These are phyloP conservation scores for Parachaetomium inaequale DNA, from an alignment of 495 filamentous ascomycete genomes.

Conservation along the genomic window DNA sequence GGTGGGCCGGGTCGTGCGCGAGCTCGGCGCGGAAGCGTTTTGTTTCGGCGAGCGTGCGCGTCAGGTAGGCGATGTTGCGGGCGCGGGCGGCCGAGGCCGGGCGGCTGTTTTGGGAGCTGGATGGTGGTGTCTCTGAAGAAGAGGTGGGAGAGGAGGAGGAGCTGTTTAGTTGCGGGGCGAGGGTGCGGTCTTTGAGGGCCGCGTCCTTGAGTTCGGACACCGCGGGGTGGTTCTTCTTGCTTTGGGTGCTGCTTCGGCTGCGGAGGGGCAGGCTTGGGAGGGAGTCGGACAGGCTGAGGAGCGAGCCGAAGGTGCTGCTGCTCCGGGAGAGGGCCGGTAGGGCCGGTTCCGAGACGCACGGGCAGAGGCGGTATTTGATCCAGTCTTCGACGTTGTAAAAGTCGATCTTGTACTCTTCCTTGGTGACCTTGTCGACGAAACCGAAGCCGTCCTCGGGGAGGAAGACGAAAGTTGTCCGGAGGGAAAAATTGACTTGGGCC, in stretches of 20 bases:
- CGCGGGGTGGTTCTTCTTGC: constrained; percentile 14
- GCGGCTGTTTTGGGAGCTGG: constrained; percentile 7
- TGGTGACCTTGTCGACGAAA: constrained; percentile 79
- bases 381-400: constrained; percentile 80
- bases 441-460: constrained; percentile 85
- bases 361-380: constrained; percentile 74
- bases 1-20: constrained; percentile 54
- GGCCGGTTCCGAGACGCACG: constrained; percentile 62
- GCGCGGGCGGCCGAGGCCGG: constrained; percentile 16
- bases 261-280: constrained; percentile 32
- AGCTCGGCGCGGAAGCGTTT: constrained; percentile 73
- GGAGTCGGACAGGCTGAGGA: constrained; percentile 40
- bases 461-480: constrained; percentile 80
- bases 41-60: constrained; percentile 67
- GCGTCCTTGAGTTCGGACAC: constrained; percentile 24
- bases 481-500: constrained; percentile 90
- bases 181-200: constrained; percentile 40
- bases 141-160: constrained; percentile 38
- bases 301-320: constrained; percentile 36
- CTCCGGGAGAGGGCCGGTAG: constrained; percentile 46
- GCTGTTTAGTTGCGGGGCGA: constrained; percentile 48
- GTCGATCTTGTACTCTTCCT: constrained; percentile 76
- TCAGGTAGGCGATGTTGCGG: constrained; percentile 63
- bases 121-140: not conserved
- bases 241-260: constrained; percentile 28